Conservation (phyloP, 352 stramenopile species). For the Phytophthora tubulina region DNA sequence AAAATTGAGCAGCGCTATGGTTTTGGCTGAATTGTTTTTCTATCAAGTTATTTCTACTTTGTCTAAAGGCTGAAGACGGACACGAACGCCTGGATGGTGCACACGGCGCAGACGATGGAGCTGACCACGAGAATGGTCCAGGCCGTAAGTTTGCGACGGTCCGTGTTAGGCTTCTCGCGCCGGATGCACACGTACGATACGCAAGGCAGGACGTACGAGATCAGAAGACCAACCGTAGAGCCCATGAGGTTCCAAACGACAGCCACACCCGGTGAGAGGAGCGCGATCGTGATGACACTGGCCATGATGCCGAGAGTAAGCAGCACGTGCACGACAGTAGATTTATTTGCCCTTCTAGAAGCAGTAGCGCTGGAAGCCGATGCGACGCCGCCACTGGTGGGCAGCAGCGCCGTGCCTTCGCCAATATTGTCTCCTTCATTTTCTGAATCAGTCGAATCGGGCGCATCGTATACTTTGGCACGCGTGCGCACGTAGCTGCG, state of each 20-base stretch:
- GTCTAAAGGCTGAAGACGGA: constrained; percentile 52
- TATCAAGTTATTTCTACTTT: constrained; percentile 22
- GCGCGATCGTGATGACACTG: constrained; percentile 69
- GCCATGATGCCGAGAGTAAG: constrained; percentile 78
- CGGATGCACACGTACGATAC: constrained; percentile 89
- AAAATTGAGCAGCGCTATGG: constrained; percentile 15
- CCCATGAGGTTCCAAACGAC: constrained; percentile 93
- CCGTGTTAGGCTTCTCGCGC: constrained; percentile 68
- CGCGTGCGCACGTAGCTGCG: constrained; percentile 45
- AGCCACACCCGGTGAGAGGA: constrained; percentile 78
- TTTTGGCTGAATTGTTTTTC: constrained; percentile 25
- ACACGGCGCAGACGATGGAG: constrained; percentile 74
- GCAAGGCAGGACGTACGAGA: constrained; percentile 91
- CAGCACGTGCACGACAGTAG: constrained; percentile 58
- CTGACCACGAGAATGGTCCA: constrained; percentile 85
- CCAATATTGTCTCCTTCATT: constrained; percentile 29
- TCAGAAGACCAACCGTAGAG: constrained; percentile 85
- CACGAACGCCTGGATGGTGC: constrained; percentile 72
- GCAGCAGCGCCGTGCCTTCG: constrained; percentile 50
- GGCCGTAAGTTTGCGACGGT: constrained; percentile 74
- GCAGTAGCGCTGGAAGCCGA: constrained; percentile 7
- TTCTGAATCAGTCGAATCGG: constrained; percentile 37
- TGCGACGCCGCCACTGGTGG: not conserved
- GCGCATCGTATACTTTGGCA: constrained; percentile 35
- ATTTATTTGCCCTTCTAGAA: constrained; percentile 17